These are phyloP conservation scores for Paxillus ammoniavirescens DNA, from an alignment of 768 basidiomycete genomes.

Conservation along the genomic window DNA sequence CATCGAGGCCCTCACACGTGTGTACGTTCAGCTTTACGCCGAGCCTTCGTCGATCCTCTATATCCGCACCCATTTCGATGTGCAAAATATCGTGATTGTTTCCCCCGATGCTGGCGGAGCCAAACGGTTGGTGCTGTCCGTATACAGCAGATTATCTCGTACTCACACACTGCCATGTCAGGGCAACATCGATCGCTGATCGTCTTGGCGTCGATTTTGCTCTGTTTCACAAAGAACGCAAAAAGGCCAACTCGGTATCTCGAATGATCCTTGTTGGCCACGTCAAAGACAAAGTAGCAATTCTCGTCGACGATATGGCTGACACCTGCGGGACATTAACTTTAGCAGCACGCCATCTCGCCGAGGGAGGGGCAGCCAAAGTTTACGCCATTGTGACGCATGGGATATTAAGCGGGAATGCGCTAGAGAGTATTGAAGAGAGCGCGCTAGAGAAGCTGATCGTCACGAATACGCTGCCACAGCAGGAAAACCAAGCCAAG, in stretches of 20 bases:
- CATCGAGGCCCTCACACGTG: constrained; percentile 23
- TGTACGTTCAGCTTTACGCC: constrained; percentile 70
- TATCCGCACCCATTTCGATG: constrained; percentile 88
- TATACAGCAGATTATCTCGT: neutral
- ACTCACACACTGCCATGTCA: constrained; percentile 34
- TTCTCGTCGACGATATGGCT: constrained; percentile 98
- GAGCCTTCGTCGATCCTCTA: constrained; percentile 95
- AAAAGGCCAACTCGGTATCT: constrained; percentile 93
- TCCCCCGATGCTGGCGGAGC: constrained; percentile 98
- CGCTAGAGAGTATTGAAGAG: constrained; percentile 67
- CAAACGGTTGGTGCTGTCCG: constrained; percentile 64
- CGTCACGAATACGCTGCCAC: constrained; percentile 98
- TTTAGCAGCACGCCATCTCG: constrained; percentile 84
- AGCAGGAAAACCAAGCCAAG: constrained; percentile 65
- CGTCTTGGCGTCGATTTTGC: constrained; percentile 96
- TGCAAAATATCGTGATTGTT: constrained; percentile 88
- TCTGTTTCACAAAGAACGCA: constrained; percentile 98
- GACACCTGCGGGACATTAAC: constrained; percentile 95
- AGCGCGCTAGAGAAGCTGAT: constrained; percentile 90
- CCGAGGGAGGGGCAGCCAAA: constrained; percentile 83
- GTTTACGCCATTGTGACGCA: constrained; percentile 95
- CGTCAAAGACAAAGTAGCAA: constrained; percentile 88
- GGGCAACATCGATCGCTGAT: constrained; percentile 97
- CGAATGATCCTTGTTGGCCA: constrained; percentile 95
- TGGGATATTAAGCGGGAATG: constrained; percentile 90